Evolutionary conservation across 371 early-diverging fungal genomes (phyloP).

Genomic region (Blastocladiella emersonii): DNA sequence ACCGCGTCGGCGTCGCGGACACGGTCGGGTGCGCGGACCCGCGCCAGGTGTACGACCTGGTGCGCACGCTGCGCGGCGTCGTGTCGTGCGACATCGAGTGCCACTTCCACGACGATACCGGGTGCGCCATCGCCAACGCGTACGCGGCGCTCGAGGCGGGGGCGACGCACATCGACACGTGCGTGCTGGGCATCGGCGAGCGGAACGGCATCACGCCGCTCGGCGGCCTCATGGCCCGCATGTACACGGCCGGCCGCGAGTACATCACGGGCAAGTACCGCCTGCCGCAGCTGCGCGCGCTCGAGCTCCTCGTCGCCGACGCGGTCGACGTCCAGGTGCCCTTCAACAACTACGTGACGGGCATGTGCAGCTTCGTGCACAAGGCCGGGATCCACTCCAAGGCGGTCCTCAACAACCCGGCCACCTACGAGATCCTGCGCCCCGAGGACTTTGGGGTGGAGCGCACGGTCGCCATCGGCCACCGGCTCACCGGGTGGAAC

Average conservation of each 20-base stretch:
- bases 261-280: constrained; percentile 84
- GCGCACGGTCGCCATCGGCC: constrained; percentile 90
- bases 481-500: constrained; percentile 94
- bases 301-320: constrained; percentile 89
- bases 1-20: constrained; percentile 95
- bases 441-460: constrained; percentile 95
- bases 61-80: constrained; percentile 80
- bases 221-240: constrained; percentile 83
- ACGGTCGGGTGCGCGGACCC: constrained; percentile 96
- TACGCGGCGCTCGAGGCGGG: constrained; percentile 92
- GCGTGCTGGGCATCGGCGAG: constrained; percentile 93
- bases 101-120: constrained; percentile 98
- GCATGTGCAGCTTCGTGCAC: constrained; percentile 94
- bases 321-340: constrained; percentile 88
- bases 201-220: constrained; percentile 94
- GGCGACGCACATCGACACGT: constrained; percentile 94
- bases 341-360: constrained; percentile 96
- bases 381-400: constrained; percentile 98
- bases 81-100: constrained; percentile 94
- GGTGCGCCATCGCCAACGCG: constrained; percentile 93
- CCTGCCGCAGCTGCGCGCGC: constrained; percentile 73
- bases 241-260: constrained; percentile 80
- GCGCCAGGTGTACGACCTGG: constrained; percentile 91
- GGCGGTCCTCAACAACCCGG: constrained; percentile 93
- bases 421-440: constrained; percentile 89